Percentiles rank a stretch among this genome's conserved stretches.
These are phyloP conservation scores for Stachybotrys chlorohalonatus DNA, from an alignment of 2,329 filamentous ascomycete species.

Conservation along the genomic window DNA sequence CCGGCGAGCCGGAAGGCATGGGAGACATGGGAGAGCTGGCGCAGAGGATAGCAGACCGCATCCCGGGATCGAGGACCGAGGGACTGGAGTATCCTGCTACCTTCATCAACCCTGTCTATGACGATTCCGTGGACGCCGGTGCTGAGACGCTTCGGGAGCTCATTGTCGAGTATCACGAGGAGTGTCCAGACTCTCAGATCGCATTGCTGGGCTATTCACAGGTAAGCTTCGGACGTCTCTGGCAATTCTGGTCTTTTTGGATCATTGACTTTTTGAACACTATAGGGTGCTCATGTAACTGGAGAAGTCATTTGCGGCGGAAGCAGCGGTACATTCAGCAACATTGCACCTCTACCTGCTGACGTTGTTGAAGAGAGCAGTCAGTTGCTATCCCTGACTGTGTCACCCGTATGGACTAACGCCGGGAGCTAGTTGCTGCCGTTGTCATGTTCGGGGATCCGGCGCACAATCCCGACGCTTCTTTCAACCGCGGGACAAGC, in stretches of 20 bases:
- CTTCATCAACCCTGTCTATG: conserved; percentile 20
- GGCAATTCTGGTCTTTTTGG: neutral
- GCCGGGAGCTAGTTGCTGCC: conserved; percentile 24
- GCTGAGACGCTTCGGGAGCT: conserved; percentile 17
- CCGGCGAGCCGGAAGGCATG: conserved; percentile 21
- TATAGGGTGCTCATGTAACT: conserved; percentile 28
- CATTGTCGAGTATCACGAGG: conserved; percentile 20
- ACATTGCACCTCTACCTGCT: conserved; percentile 13
- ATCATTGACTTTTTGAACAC: neutral
- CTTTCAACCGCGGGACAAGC: conserved; percentile 28
- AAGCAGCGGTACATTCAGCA: conserved; percentile 16
- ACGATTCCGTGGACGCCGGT: conserved; percentile 24
- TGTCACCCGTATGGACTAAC: neutral
- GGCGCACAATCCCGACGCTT: conserved; percentile 23
- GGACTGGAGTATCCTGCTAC: conserved; percentile 29
- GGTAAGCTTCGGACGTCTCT: conserved; percentile 9
- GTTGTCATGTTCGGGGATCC: conserved; percentile 32
- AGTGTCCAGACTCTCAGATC: conserved; percentile 29
- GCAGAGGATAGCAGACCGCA: conserved; percentile 17
- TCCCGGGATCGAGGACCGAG: conserved; percentile 24
- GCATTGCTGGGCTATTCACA: conserved; percentile 33
- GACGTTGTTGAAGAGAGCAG: conserved; percentile 22
- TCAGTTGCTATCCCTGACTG: conserved; percentile 9
- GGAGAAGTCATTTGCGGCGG: conserved; percentile 29
- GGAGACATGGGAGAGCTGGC: conserved; percentile 24